Evolutionary conservation across 78 protist genomes (phyloP).

Genomic region (Planoprotostelium fungivorum): DNA sequence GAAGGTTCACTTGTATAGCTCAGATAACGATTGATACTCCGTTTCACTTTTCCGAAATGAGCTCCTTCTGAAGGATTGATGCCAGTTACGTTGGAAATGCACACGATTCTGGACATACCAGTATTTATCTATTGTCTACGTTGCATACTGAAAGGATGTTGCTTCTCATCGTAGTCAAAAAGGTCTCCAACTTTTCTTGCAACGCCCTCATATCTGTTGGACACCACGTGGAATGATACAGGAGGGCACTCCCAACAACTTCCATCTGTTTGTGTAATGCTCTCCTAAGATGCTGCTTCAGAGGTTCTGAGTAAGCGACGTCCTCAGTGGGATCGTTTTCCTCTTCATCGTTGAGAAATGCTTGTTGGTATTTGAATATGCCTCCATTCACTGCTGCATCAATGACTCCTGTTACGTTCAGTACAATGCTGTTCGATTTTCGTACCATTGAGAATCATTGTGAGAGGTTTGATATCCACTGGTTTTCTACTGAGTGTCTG

Average conservation of each 20-base stretch:
- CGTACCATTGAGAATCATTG: slow-evolving; percentile 70
- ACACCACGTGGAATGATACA: background rate
- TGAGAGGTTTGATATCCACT: slow-evolving; percentile 44
- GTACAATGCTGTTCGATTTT: background rate
- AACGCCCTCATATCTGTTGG: background rate
- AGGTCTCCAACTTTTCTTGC: background rate
- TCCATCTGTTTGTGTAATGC: background rate
- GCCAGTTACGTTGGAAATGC: too few species aligned
- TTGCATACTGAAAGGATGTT: background rate
- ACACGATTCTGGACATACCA: too few species aligned
- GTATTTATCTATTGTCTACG: too few species aligned
- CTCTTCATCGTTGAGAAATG: slow-evolving; percentile 4
- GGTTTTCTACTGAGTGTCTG: slow-evolving; percentile 6
- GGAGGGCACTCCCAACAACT: background rate
- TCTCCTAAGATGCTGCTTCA: background rate
- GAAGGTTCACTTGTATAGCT: too few species aligned
- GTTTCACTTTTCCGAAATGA: too few species aligned
- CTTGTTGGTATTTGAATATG: slow-evolving; percentile 36
- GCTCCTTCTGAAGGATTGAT: too few species aligned
- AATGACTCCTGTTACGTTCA: slow-evolving; percentile 17
- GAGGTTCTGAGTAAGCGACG: background rate
- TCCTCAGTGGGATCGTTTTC: too few species aligned
- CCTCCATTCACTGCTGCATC: slow-evolving; percentile 86
- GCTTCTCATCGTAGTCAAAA: background rate
- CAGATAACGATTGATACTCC: too few species aligned